Base-by-base conservation (phyloP, 1,139 yeast species). In the Kluyveromyces sp. region DNA sequence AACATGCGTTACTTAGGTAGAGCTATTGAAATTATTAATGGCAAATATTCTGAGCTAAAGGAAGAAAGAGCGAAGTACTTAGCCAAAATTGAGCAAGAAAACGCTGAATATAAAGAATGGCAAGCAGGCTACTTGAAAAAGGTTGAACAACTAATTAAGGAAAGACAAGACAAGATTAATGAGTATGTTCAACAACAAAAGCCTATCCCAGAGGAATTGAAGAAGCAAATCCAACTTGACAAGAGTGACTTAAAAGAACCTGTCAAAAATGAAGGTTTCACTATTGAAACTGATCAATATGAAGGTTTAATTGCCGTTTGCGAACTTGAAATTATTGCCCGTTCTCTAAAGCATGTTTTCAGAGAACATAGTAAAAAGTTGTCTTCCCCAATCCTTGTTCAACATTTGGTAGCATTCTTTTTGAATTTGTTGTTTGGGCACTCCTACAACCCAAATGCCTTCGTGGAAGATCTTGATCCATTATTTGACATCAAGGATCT, bases 1-100 rank as follows among this genome's bases (percentile, higher is more conserved):
- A 90, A 88, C 65, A 64, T 90, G 70, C 83, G 98, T 68, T 90
- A 92, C 61, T 73, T 92, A 58, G 97, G 97, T 51, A 68, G 65
- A 45, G 61, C 83, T 25, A 52, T 60, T 33, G 46, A 52, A 4
- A 41, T 61, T 31, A 54, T 60, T 4, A 52, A 62, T 37, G 62
- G 60, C 35, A 59, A 62, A 37, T 46, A 58, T 37, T 53, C 59
- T 4, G 49, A 50, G 25, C 65, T 65, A 50, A 59, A 59, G 27
- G 49, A 47, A 10, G 46, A 49, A n/a, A 61, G 58, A 34, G 57
- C 55, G n/a, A 55, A 58, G 10, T 56, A 57, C 35, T 45, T 61
- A 40, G 58, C 51, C 5, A 58, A 61, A 28, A 57, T 64, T 44
- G 53, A 47, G n/a, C 61, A 59, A 27, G 60, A 58, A 8, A 69